These are phyloP conservation scores for Entophlyctis luteolus DNA, from an alignment of 192 early-diverging fungal species.

Conservation along the genomic window DNA sequence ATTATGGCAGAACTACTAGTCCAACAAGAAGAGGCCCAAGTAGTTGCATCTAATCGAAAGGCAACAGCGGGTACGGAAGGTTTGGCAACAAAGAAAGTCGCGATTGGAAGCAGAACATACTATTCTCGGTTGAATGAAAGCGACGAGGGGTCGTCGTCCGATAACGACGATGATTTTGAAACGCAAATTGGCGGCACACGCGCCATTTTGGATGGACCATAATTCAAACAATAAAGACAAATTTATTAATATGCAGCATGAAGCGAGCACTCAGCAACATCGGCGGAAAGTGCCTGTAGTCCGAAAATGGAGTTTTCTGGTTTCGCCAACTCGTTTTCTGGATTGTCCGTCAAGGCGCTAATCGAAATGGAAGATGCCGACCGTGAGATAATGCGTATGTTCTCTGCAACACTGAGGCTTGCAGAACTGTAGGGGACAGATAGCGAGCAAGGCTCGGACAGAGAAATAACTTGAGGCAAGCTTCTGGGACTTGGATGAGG, in stretches of 20 bases:
- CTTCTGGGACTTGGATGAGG: too few species aligned
- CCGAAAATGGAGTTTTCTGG: background rate
- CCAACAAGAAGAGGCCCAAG: slow-evolving; percentile 7
- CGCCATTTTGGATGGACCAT: slow-evolving; percentile 44
- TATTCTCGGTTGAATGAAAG: slow-evolving; percentile 20
- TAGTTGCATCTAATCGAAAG: slow-evolving; percentile 7
- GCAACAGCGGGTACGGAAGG: background rate
- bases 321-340: background rate
- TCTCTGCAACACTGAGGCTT: too few species aligned
- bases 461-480: too few species aligned
- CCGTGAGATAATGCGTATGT: background rate
- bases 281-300: background rate
- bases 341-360: background rate
- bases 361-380: background rate
- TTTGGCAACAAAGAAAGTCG: background rate
- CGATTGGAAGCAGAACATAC: slow-evolving; percentile 26
- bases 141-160: slow-evolving; percentile 33
- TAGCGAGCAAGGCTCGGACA: too few species aligned
- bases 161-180: slow-evolving; percentile 29
- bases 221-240: background rate
- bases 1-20: slow-evolving; percentile 37
- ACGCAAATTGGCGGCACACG: slow-evolving; percentile 41
- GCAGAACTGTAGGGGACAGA: too few species aligned
- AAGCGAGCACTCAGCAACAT: background rate
- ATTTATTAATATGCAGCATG: background rate